Base-by-base conservation (phyloP, 495 filamentous ascomycete species). In the Daldinia loculata region DNA sequence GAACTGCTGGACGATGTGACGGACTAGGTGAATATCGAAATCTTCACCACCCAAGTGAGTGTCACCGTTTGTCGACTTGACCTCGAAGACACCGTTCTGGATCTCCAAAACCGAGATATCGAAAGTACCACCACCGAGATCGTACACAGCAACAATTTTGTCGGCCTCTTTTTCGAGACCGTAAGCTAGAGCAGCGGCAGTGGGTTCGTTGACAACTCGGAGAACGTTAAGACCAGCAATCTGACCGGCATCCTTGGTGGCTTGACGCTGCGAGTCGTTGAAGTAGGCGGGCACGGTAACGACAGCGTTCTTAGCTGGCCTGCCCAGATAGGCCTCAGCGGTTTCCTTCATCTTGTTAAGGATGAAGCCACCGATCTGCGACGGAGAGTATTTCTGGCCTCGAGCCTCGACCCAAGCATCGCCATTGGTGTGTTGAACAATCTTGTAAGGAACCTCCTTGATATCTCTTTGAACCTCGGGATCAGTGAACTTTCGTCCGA, bases 341-440 rank as follows among this genome's bases (percentile, higher is more conserved):
- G 94, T 98, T 85, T 98, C 94, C 88, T 97, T 98, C 94, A 98
- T 98, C 87, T 98, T 98, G 78, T 93, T 89, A 71, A 99, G 87
- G 74, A 98, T 86, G 82, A 98, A 98, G 76, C 95, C 95, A 86
- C 95, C 95, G 71, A 99, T 92, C 84, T 99, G 95, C 5, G 95
- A 97, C 45, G 95, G 95, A 71, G 95, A 99, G 88, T 98, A 99
- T 80, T 93, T 97, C 83, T 97, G 89, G 75, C 93, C 94, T 74
- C 93, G 93, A 74, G 95, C 94, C 84, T 95, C 90, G 63, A 99
- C 91, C 95, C 95, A 99, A 74, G 95, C 95, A 76, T 99, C 95
- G 74, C 95, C 95, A 79, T 99, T 99, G 82, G 86, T 89, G 89
- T 99, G 95, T 83, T 97, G 95, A 52, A 98, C 90, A 75, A 99